These are phyloP conservation scores for Cutaneotrichosporon sp. DNA, from an alignment of 1,284 basidiomycete genomes.

Conservation along the genomic window DNA sequence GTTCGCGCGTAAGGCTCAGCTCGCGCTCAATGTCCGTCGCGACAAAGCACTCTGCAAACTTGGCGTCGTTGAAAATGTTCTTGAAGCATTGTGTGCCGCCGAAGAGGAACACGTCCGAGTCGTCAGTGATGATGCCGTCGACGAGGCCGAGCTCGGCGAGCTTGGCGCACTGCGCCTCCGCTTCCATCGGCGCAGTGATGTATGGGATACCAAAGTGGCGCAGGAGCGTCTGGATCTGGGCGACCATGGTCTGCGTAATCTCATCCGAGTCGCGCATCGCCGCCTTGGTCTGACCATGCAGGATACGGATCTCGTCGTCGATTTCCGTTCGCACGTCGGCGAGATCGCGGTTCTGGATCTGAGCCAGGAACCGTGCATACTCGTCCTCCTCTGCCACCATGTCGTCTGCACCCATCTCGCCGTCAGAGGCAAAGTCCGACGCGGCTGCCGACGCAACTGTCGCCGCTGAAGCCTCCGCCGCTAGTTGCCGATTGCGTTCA, in stretches of 20 bases:
- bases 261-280: constrained; percentile 93
- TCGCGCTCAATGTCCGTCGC: constrained; percentile 79
- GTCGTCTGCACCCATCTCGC: constrained; percentile 61
- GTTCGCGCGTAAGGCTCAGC: constrained; percentile 78
- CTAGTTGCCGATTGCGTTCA: neutral
- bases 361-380: constrained; percentile 83
- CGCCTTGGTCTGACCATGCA: constrained; percentile 77
- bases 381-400: constrained; percentile 77
- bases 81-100: constrained; percentile 90
- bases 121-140: constrained; percentile 97
- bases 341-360: constrained; percentile 77
- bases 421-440: constrained; percentile 38
- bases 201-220: constrained; percentile 95
- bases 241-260: constrained; percentile 88
- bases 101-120: constrained; percentile 98
- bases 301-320: constrained; percentile 76
- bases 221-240: constrained; percentile 90
- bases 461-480: neutral
- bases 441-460: neutral
- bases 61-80: constrained; percentile 99
- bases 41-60: constrained; percentile 95
- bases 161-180: constrained; percentile 96
- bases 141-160: constrained; percentile 79
- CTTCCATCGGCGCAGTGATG: constrained; percentile 98
- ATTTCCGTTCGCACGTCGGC: constrained; percentile 79